phyloP scores from a whole-genome alignment of 2,329 filamentous ascomycete species.

The Cryphonectria parasitica region DNA sequence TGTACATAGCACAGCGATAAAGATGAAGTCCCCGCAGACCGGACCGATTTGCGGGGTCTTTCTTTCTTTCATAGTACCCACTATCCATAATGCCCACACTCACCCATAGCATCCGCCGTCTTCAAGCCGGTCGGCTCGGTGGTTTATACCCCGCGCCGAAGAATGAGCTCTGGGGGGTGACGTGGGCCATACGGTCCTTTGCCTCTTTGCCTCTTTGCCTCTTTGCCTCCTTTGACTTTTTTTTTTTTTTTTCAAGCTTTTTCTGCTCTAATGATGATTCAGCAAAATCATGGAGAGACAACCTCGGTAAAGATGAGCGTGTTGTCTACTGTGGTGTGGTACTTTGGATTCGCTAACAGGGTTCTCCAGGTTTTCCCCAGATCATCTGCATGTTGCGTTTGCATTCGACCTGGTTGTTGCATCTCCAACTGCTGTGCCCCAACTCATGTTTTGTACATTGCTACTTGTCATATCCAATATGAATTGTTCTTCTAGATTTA shows the following conservation, averaged over 20 bases:
- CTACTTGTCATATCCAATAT: background rate
- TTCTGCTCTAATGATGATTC: background rate
- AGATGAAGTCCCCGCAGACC: background rate
- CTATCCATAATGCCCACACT: background rate
- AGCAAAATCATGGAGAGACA: background rate
- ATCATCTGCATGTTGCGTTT: background rate
- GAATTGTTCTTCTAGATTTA: background rate
- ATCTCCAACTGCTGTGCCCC: background rate
- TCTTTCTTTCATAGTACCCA: background rate
- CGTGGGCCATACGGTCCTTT: background rate
- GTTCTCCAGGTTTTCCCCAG: constrained; percentile 4
- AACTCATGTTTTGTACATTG: background rate
- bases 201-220: background rate
- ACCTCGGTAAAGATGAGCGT: background rate
- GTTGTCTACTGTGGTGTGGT: no score
- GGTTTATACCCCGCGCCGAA: background rate
- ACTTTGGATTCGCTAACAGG: background rate
- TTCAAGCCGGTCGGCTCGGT: background rate
- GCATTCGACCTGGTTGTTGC: background rate
- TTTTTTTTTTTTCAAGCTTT: no score
- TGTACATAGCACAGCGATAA: background rate
- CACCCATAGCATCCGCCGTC: background rate
- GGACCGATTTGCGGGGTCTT: constrained; percentile 1
- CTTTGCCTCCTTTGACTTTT: background rate
- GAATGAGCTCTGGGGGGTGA: background rate